Base-by-base conservation (phyloP, 345 rosid genomes). In the Odontarrhena argentea region DNA sequence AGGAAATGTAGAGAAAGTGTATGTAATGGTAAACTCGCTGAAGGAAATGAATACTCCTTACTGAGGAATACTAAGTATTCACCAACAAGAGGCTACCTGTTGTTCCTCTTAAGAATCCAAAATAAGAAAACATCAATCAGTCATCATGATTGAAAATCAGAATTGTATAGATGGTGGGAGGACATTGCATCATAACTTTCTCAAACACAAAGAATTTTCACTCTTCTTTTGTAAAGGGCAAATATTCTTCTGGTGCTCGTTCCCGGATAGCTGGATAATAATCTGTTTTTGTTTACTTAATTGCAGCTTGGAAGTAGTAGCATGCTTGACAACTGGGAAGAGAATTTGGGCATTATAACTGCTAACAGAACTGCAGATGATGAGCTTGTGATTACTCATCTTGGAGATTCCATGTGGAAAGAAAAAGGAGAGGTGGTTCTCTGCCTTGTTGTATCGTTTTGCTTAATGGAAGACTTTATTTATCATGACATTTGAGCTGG, bases 271-370 rank as follows among this genome's bases (percentile, higher is more conserved):
- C 18, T 45, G 22, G 24, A 13, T 64, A 32, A 50, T 41, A 58
- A 7, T 53, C 52, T 48, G 4, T 54, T 9, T 54, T 32, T 61
- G 53, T 40, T 68, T 52, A 42, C 65, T 71, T 63, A 46, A 44
- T 38, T 46, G 55, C 84, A 94, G 95, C 28, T 75, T 65, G 84
- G 84, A 73, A 63, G 85, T 63, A 86, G 83, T 73, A 77, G 84
- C 81, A 91, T 88, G 96, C 97, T 94, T 76, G 93, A 94, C 68
- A 91, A 83, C 49, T 94, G 99, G 99, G 99, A 91, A 77, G 96
- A 94, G 73, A 94, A 94, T 82, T 84, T 94, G 81, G 96, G 96
- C 60, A 86, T 89, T 36, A 91, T 95, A 75, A 80, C 97, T 76
- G 99, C 96, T 65, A 95, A 95, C 77, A 89, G 99, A 80, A 95